phyloP scores from a whole-genome alignment of 2,329 filamentous ascomycete species.

The Stachybotrys chartarum region DNA sequence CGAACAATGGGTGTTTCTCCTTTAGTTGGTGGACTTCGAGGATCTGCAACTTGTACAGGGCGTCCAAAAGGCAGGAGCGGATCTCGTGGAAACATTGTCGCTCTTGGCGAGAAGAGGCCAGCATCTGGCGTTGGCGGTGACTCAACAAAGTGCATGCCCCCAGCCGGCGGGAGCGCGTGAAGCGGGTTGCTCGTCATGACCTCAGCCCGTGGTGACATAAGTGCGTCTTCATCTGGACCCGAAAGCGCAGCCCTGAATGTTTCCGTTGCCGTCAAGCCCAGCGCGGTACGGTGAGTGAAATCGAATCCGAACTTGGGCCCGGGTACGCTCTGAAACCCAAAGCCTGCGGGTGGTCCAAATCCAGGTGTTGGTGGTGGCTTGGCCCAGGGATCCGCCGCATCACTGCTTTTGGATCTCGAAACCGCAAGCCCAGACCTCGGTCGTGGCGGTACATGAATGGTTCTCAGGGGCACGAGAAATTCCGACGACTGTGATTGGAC shows the following conservation, averaged over 20 bases:
- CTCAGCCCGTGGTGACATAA: conserved; percentile 66
- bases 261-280: conserved; percentile 6
- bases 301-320: conserved; percentile 12
- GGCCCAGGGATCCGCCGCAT: conserved; percentile 14
- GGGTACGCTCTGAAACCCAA: conserved; percentile 35
- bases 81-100: conserved; percentile 46
- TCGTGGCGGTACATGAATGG: conserved; percentile 20
- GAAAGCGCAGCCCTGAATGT: conserved; percentile 4
- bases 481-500: conserved; percentile 30
- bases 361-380: conserved; percentile 39
- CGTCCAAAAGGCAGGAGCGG: conserved; percentile 44
- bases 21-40: conserved; percentile 66
- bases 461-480: conserved; percentile 10
- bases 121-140: conserved; percentile 44
- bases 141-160: conserved; percentile 25
- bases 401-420: conserved; percentile 5
- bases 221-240: conserved; percentile 40
- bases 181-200: conserved; percentile 66
- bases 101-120: conserved; percentile 45
- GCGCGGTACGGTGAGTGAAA: background rate
- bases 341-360: conserved; percentile 28
- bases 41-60: conserved; percentile 50
- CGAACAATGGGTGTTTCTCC: conserved; percentile 69
- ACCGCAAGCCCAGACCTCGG: conserved; percentile 25
- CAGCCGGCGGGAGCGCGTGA: conserved; percentile 26